A percentile compares a stretch with the other conserved stretches of the same genome.
Conservation (phyloP, 148 eudicot species). For the Pharnaceum exiguum region DNA sequence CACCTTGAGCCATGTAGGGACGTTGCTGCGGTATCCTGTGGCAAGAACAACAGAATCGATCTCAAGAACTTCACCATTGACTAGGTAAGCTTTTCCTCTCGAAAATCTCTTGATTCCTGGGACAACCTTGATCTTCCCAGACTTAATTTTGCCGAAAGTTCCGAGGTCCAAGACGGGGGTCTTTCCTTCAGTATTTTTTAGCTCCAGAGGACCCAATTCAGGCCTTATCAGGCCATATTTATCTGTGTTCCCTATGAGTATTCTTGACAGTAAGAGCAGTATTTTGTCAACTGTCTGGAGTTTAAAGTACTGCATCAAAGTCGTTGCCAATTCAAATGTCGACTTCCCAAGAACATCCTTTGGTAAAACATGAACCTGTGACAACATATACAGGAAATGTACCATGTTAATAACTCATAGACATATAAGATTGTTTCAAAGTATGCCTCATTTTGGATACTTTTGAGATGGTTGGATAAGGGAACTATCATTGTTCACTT, state of each 20-base stretch:
- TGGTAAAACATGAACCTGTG: conserved; percentile 84
- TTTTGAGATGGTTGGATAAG: neutral
- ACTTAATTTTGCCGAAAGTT: conserved; percentile 53
- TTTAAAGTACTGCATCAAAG: conserved; percentile 51
- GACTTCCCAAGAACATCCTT: conserved; percentile 72
- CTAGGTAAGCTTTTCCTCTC: conserved; percentile 48
- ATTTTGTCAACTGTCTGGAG: conserved; percentile 61
- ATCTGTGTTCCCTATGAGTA: conserved; percentile 58
- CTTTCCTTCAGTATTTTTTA: conserved; percentile 70
- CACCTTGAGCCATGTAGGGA: conserved; percentile 86
- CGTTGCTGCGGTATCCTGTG: conserved; percentile 85
- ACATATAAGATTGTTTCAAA: too few relatives aligned
- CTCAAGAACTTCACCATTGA: conserved; percentile 44
- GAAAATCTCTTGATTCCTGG: conserved; percentile 79
- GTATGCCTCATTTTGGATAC: neutral
- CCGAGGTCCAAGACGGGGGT: conserved; percentile 88
- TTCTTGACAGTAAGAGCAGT: conserved; percentile 37
- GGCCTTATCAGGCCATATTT: conserved; percentile 82
- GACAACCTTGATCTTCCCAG: conserved; percentile 63
- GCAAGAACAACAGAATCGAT: conserved; percentile 77
- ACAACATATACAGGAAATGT: neutral
- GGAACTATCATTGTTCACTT: conserved; percentile 9
- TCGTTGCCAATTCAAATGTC: conserved; percentile 71
- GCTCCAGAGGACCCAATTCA: conserved; percentile 62
- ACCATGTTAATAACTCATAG: too few relatives aligned